A percentile compares a stretch with the other conserved stretches of the same genome.
These are phyloP conservation scores for Ehretia macrophylla DNA, from an alignment of 257 asterid species.

Conservation along the genomic window DNA sequence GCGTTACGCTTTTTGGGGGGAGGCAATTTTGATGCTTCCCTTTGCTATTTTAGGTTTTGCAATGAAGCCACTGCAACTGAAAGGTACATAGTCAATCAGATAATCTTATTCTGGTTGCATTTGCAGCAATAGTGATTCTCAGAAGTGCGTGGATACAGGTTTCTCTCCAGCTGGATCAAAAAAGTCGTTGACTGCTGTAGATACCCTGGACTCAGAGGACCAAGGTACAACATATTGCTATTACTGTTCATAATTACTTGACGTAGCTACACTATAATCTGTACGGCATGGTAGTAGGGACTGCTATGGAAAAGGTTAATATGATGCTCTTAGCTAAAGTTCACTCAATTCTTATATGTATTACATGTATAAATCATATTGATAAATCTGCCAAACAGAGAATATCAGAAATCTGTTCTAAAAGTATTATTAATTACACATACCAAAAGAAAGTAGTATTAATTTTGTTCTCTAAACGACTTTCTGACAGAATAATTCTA, in stretches of 20 bases:
- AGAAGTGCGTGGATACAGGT: conserved; percentile 48
- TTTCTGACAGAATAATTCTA: no score
- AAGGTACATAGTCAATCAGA: conserved; percentile 49
- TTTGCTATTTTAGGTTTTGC: conserved; percentile 80
- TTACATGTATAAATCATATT: neutral
- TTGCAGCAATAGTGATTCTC: conserved; percentile 18
- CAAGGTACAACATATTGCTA: conserved; percentile 37
- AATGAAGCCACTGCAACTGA: conserved; percentile 80
- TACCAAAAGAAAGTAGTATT: no score
- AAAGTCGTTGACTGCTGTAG: conserved; percentile 39
- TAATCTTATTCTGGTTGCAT: conserved; percentile 9
- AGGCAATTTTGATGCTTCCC: conserved; percentile 89
- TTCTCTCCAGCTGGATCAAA: conserved; percentile 50
- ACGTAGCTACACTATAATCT: neutral
- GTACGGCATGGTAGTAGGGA: neutral
- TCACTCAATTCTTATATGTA: no score
- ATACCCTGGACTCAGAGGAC: conserved; percentile 37
- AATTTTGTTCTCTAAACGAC: no score
- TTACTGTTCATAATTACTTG: neutral
- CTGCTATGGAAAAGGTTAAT: neutral
- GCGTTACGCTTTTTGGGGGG: conserved; percentile 87
- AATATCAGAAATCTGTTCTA: no score
- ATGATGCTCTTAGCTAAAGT: no score
- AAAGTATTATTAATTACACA: no score
- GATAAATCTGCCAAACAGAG: neutral